A percentile compares a stretch with the other conserved stretches of the same genome.
These are phyloP conservation scores for Rehmannia glutinosa DNA, from an alignment of 257 asterid genomes.

Conservation along the genomic window DNA sequence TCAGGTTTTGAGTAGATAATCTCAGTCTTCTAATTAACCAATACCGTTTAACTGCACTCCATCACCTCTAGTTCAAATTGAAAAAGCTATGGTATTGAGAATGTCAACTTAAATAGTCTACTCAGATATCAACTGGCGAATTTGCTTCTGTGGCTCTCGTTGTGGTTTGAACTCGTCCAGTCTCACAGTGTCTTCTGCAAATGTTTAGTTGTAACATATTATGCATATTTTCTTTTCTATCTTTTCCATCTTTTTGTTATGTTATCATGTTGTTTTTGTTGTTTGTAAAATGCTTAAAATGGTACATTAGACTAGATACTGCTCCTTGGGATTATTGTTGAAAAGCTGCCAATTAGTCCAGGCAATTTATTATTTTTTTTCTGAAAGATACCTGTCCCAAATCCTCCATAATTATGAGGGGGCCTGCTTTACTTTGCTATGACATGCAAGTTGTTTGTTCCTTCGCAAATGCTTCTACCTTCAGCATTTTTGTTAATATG, in stretches of 20 bases:
- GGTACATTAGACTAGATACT: neutral
- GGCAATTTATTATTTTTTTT: neutral
- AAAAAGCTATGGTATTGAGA: neutral
- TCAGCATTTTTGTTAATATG: neutral
- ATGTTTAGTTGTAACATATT: neutral
- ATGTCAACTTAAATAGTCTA: neutral
- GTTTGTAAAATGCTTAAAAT: neutral
- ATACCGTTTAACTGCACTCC: no score
- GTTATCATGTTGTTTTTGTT: no score
- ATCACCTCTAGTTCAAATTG: neutral
- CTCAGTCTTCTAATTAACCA: neutral
- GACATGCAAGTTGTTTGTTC: neutral
- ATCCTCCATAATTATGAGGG: neutral
- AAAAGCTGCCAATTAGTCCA: neutral
- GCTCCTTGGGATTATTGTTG: neutral
- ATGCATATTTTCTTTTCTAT: neutral
- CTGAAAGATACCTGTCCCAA: neutral
- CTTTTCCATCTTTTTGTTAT: no score
- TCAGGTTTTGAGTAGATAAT: neutral
- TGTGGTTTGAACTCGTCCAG: neutral
- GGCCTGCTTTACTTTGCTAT: neutral
- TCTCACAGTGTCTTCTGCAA: neutral
- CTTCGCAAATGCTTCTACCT: neutral
- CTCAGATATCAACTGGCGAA: neutral
- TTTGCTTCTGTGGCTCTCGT: neutral